These are phyloP conservation scores for Knoxia roxburghii DNA, from an alignment of 257 asterid species.

Conservation along the genomic window DNA sequence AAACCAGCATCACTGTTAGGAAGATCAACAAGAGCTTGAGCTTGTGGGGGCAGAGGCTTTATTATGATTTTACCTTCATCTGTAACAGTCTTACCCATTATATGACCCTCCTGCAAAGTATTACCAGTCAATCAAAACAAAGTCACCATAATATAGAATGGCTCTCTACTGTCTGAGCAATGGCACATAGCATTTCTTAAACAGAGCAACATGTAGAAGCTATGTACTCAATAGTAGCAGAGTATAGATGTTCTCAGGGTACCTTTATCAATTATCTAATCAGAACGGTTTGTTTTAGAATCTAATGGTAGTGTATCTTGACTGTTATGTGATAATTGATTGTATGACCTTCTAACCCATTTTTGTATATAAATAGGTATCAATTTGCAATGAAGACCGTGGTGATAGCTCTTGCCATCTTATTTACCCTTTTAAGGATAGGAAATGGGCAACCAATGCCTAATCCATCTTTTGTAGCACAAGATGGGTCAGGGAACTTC, in stretches of 20 bases:
- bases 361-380: no score
- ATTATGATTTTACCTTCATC: slow-evolving; percentile 95
- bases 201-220: no score
- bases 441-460: no score
- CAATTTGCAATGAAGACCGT: no score
- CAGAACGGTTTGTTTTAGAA: no score
- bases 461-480: no score
- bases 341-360: no score
- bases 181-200: not conserved
- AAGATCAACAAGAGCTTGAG: slow-evolving; percentile 45
- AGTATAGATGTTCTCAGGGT: not conserved
- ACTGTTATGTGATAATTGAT: no score
- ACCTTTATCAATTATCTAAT: not conserved
- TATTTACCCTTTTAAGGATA: no score
- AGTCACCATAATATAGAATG: not conserved
- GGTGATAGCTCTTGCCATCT: no score
- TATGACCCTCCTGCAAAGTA: slow-evolving; percentile 77
- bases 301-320: no score
- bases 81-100: slow-evolving; percentile 93
- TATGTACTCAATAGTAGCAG: not conserved
- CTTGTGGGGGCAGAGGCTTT: slow-evolving; percentile 63
- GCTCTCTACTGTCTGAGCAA: not conserved
- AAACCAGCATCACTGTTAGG: slow-evolving; percentile 55
- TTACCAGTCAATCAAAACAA: not conserved
- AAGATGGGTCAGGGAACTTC: not conserved